These are phyloP conservation scores for Huntiella decipiens DNA, from an alignment of 2,329 filamentous ascomycete genomes.

Conservation along the genomic window DNA sequence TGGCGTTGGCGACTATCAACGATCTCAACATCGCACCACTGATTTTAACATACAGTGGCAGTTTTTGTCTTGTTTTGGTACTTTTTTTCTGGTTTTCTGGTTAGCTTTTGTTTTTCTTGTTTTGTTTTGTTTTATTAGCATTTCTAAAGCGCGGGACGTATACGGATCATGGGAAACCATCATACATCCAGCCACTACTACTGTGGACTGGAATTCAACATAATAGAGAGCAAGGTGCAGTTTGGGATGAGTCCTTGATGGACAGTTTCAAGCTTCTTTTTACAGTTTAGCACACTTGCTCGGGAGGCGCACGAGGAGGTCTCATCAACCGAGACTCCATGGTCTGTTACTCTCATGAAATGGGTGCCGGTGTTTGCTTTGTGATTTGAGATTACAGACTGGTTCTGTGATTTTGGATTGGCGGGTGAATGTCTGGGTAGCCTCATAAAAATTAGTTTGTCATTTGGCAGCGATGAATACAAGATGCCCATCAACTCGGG, in stretches of 20 bases:
- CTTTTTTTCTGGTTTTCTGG: conserved; percentile 10
- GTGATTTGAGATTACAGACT: background rate
- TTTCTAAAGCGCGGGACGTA: conserved; percentile 11
- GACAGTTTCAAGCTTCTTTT: too few species aligned
- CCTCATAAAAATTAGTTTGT: conserved; percentile 1
- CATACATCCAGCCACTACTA: conserved; percentile 9
- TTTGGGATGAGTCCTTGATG: background rate
- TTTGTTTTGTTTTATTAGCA: conserved; percentile 9
- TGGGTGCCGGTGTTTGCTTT: background rate
- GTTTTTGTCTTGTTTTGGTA: conserved; percentile 10
- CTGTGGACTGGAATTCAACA: conserved; percentile 13
- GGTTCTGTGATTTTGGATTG: background rate
- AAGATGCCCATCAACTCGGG: background rate
- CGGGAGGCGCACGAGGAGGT: conserved; percentile 12
- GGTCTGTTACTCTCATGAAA: conserved; percentile 12
- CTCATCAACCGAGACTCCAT: conserved; percentile 14
- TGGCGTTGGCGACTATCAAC: conserved; percentile 20
- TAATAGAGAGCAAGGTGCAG: conserved; percentile 12
- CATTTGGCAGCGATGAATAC: background rate
- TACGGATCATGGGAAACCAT: conserved; percentile 13
- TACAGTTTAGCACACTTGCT: background rate
- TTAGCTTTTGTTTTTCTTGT: conserved; percentile 6
- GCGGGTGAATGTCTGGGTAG: background rate
- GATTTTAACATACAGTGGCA: conserved; percentile 11
- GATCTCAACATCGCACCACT: conserved; percentile 35